Conservation (phyloP, 2,329 filamentous ascomycete genomes). For the Ceratocystis ficicola region DNA sequence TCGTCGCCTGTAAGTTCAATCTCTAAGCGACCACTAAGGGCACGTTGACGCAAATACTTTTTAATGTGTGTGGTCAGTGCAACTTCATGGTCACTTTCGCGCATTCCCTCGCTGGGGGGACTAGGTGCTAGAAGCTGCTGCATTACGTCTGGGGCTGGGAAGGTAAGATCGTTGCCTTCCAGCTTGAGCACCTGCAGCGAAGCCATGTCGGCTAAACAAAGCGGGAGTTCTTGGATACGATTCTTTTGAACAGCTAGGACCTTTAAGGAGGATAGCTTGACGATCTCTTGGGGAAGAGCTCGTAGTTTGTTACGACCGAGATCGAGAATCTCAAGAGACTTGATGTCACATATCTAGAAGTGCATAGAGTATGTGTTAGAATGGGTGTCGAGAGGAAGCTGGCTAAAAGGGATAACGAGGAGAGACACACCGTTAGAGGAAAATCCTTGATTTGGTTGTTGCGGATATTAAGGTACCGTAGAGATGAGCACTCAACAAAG, state of each 20-base stretch:
- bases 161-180: conserved; percentile 73
- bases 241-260: conserved; percentile 83
- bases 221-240: conserved; percentile 68
- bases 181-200: conserved; percentile 83
- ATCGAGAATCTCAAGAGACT: conserved; percentile 82
- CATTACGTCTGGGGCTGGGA: conserved; percentile 60
- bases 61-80: conserved; percentile 50
- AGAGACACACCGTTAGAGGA: conserved; percentile 40
- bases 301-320: conserved; percentile 78
- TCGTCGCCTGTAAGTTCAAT: conserved; percentile 48
- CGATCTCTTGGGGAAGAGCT: conserved; percentile 64
- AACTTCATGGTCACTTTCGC: conserved; percentile 54
- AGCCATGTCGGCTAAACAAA: conserved; percentile 77
- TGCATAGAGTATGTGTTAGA: not conserved
- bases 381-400: not conserved
- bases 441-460: conserved; percentile 60
- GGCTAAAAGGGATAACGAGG: conserved; percentile 3
- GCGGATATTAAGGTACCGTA: conserved; percentile 69
- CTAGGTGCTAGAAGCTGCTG: conserved; percentile 42
- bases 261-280: conserved; percentile 70
- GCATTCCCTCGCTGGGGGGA: conserved; percentile 44
- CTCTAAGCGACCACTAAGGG: conserved; percentile 41
- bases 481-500: conserved; percentile 62
- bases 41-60: conserved; percentile 44
- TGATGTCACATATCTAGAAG: conserved; percentile 66